These are phyloP conservation scores for Haplosporangium sp. DNA, from an alignment of 371 early-diverging fungal genomes.

Conservation along the genomic window DNA sequence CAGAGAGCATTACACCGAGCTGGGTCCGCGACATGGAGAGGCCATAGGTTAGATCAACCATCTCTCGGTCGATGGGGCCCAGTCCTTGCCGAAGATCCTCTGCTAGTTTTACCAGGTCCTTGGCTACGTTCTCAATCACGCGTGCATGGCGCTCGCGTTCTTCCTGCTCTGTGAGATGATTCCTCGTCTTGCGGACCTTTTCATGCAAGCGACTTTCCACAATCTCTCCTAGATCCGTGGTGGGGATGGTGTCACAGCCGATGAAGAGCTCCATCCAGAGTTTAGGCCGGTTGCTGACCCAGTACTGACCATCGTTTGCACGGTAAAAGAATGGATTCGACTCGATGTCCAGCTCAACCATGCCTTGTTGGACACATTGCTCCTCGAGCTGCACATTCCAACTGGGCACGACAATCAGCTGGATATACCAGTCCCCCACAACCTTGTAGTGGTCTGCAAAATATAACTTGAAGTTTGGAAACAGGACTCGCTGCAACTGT, in stretches of 20 bases:
- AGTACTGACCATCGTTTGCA: constrained; percentile 51
- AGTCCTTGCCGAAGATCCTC: constrained; percentile 43
- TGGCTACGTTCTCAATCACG: constrained; percentile 51
- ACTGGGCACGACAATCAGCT: constrained; percentile 51
- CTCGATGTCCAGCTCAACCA: constrained; percentile 52
- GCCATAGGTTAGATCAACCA: constrained; percentile 47
- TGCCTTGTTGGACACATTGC: constrained; percentile 47
- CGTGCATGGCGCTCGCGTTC: constrained; percentile 54
- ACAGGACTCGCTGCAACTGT: constrained; percentile 40
- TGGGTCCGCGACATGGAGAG: constrained; percentile 52
- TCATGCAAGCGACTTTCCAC: constrained; percentile 50
- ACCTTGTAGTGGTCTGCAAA: constrained; percentile 55
- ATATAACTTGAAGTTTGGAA: constrained; percentile 50
- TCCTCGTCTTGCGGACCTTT: constrained; percentile 54
- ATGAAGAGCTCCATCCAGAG: constrained; percentile 56
- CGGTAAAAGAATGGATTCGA: constrained; percentile 54
- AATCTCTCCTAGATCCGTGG: constrained; percentile 50
- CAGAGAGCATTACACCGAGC: constrained; percentile 46
- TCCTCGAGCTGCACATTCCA: constrained; percentile 53
- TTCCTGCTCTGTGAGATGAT: constrained; percentile 48
- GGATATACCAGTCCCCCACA: constrained; percentile 55
- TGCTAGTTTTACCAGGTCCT: constrained; percentile 41
- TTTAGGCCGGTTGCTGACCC: constrained; percentile 54
- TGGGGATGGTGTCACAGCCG: constrained; percentile 55
- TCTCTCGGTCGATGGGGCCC: constrained; percentile 40